phyloP scores from a whole-genome alignment of 2,329 filamentous ascomycete species.

The Ascochyta lentis region DNA sequence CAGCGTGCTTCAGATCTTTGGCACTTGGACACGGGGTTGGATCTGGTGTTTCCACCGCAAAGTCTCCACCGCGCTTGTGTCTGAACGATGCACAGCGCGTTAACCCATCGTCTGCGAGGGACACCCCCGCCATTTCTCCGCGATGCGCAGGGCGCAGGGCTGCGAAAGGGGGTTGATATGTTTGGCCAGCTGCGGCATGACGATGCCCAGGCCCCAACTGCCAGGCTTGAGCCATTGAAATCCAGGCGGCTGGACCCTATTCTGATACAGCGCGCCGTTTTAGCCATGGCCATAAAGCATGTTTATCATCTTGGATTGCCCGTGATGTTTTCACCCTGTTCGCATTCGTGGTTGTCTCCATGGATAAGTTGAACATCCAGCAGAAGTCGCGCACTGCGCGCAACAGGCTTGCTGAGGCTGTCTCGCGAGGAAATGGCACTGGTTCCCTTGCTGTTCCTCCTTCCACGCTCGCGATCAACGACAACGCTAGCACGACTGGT shows the following conservation, averaged over 20 bases:
- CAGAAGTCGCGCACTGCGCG: constrained; percentile 44
- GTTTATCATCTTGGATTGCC: constrained; percentile 24
- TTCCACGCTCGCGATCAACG: constrained; percentile 36
- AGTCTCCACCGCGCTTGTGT: constrained; percentile 4
- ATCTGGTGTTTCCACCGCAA: constrained; percentile 2
- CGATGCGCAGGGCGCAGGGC: neutral
- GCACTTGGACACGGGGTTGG: constrained; percentile 12
- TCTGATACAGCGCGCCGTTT: constrained; percentile 14
- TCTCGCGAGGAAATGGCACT: constrained; percentile 35
- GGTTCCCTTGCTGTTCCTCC: constrained; percentile 40
- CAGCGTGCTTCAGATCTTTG: constrained; percentile 12
- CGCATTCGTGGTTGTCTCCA: constrained; percentile 19
- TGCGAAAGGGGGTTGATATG: constrained; percentile 26
- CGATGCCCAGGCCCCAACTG: constrained; percentile 30
- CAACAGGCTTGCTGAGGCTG: constrained; percentile 38
- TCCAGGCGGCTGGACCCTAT: constrained; percentile 18
- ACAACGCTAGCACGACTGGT: constrained; percentile 41
- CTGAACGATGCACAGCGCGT: constrained; percentile 7
- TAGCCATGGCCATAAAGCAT: constrained; percentile 32
- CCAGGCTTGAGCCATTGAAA: constrained; percentile 22
- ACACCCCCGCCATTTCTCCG: constrained; percentile 8
- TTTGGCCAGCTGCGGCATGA: constrained; percentile 27
- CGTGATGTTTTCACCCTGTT: constrained; percentile 15
- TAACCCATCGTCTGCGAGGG: constrained; percentile 8
- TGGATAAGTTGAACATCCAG: constrained; percentile 43